Percentiles rank a stretch among this genome's conserved stretches.
phyloP scores from a whole-genome alignment of 768 basidiomycete species.

The Russula sp. region DNA sequence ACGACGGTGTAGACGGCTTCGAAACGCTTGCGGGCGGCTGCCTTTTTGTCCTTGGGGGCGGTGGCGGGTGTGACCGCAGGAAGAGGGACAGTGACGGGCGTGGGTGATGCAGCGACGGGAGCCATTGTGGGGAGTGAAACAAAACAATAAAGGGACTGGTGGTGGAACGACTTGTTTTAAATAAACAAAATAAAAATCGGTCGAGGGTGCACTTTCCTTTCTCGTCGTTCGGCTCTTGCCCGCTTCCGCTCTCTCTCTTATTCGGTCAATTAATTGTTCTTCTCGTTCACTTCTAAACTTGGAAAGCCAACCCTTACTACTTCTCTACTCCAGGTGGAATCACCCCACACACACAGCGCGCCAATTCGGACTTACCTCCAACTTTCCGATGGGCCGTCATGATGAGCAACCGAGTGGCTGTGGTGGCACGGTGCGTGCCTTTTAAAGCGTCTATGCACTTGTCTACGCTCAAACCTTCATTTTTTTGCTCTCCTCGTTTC shows the following conservation, averaged over 20 bases:
- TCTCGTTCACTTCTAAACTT: not conserved
- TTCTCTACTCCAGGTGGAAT: too few relatives aligned
- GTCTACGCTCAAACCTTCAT: too few relatives aligned
- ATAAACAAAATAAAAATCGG: not conserved
- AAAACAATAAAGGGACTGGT: not conserved
- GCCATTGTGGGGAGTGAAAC: constrained; percentile 10
- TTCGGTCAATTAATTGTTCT: not conserved
- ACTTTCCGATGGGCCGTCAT: not conserved
- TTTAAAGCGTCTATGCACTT: too few relatives aligned
- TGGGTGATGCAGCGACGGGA: constrained; percentile 21
- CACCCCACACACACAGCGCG: not conserved
- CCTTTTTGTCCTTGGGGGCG: constrained; percentile 22
- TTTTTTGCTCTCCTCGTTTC: not conserved
- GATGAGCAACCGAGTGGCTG: not conserved
- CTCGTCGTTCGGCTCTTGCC: not conserved
- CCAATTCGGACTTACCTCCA: not conserved
- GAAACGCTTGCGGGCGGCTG: constrained; percentile 55
- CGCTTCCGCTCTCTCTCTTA: not conserved
- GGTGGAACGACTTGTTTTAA: not conserved
- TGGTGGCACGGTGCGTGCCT: too few relatives aligned
- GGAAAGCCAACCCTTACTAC: not conserved
- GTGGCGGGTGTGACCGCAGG: not conserved
- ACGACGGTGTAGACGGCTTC: constrained; percentile 67
- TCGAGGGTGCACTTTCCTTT: not conserved
- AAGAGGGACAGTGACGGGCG: not conserved